These are phyloP conservation scores for Blakeslea trispora DNA, from an alignment of 371 early-diverging fungal genomes.

Conservation along the genomic window DNA sequence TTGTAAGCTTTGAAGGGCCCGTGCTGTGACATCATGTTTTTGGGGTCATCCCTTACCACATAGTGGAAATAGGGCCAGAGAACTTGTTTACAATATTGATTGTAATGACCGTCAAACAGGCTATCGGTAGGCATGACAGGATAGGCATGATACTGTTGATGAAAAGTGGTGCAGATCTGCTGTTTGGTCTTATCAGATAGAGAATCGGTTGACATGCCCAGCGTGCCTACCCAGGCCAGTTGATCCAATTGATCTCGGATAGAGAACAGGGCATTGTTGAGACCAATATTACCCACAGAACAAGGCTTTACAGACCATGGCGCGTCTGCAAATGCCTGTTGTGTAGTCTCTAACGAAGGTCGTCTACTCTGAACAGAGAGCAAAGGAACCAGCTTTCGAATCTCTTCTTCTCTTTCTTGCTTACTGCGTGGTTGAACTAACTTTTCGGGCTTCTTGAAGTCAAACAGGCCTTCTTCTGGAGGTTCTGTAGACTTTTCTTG, in stretches of 20 bases:
- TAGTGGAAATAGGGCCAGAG: constrained; percentile 98
- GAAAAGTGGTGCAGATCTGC: constrained; percentile 61
- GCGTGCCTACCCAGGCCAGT: constrained; percentile 75
- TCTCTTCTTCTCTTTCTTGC: constrained; percentile 33
- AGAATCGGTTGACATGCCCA: constrained; percentile 74
- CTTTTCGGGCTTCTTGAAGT: constrained; percentile 31
- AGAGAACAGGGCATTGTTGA: constrained; percentile 85
- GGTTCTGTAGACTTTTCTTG: constrained; percentile 21
- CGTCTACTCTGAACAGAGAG: constrained; percentile 25
- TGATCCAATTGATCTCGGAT: constrained; percentile 55
- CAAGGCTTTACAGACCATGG: constrained; percentile 73
- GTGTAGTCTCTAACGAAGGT: constrained; percentile 43
- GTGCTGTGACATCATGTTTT: constrained; percentile 58
- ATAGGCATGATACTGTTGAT: constrained; percentile 61
- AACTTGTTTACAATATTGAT: constrained; percentile 91
- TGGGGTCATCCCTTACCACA: constrained; percentile 77
- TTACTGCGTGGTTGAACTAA: constrained; percentile 43
- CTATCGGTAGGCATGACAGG: constrained; percentile 87
- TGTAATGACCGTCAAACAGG: constrained; percentile 85
- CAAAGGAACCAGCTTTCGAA: constrained; percentile 26
- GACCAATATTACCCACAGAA: constrained; percentile 83
- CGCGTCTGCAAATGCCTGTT: constrained; percentile 49
- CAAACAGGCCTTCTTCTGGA: constrained; percentile 34
- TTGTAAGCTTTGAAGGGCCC: constrained; percentile 83
- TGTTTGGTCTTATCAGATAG: constrained; percentile 61